Evolutionary conservation across 805 yeast species (phyloP), one percentile per base, ranked within the genome.

Genomic region (Maudiozyma saulgeensis): DNA sequence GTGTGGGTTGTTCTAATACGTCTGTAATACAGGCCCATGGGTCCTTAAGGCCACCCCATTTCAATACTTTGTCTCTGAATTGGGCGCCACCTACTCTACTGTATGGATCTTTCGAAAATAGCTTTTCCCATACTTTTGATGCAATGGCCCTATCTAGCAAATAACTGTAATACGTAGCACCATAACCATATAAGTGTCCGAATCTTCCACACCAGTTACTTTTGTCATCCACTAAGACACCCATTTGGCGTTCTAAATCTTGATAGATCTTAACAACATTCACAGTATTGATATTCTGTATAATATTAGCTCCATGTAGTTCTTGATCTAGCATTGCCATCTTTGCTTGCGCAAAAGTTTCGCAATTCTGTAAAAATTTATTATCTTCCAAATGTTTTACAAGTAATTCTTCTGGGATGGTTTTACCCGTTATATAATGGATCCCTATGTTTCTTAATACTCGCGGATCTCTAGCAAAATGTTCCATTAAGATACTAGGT

Each of bases 401-500:
- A n/a, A 86, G 66, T 18, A 81, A 56, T 13, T 70, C 65, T 40
- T 61, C 54, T 2, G 87, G 79, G 28, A 87, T 69, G 2, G 77
- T 77, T 53, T 79, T 79, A 34, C 80, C 83, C 0, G 95, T 86
- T 16, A 57, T 49, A 54, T 68, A 67, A 65, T 90, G 96, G 43
- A 75, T 71, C 1, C 95, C 95, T 57, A 86, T 85, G 26, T 78
- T 68, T 45, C 77, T 70, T 41, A 93, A 67, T 0, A 93, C 96
- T 41, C 89, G 71, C 9, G 83, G 80, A 62, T 87, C 91, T 43
- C 81, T 79, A 21, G 96, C 90, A 68, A 93, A 93, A 57, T 81
- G 83, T 64, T 93, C 99, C 96, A 90, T 91, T 49, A 93, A 66
- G n/a, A 93, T 91, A 13, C 96, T 88, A 1, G 99, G 99, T 42